Conservation (phyloP, 352 stramenopile genomes). For the Thalassiosira livingstoniorum region DNA sequence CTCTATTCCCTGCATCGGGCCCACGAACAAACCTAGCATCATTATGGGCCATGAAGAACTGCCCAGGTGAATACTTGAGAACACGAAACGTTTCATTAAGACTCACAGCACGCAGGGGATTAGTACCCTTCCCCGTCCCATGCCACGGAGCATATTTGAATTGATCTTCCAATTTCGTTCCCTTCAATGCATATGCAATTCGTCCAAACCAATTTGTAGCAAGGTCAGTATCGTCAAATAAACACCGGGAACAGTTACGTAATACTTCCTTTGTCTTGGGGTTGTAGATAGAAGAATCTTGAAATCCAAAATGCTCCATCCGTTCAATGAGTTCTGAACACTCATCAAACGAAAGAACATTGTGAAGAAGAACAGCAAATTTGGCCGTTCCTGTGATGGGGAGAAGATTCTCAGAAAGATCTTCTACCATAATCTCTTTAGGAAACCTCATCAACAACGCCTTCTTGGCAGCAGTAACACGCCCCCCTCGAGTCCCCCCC, state of each 20-base stretch:
- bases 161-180: slow-evolving; percentile 37
- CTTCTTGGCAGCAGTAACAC: neutral
- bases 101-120: slow-evolving; percentile 26
- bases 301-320: slow-evolving; percentile 51
- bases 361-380: slow-evolving; percentile 59
- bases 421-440: slow-evolving; percentile 42
- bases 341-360: slow-evolving; percentile 59
- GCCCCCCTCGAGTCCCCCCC: neutral
- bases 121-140: neutral
- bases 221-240: slow-evolving; percentile 42
- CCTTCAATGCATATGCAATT: slow-evolving; percentile 45
- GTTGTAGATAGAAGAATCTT: slow-evolving; percentile 56
- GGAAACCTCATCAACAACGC: slow-evolving; percentile 13
- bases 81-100: slow-evolving; percentile 65
- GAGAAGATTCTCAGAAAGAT: slow-evolving; percentile 38
- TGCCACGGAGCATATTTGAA: slow-evolving; percentile 40
- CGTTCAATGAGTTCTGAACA: slow-evolving; percentile 59
- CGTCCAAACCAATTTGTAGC: slow-evolving; percentile 51
- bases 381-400: slow-evolving; percentile 48
- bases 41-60: slow-evolving; percentile 64
- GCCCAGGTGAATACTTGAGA: slow-evolving; percentile 58
- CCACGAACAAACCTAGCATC: slow-evolving; percentile 49
- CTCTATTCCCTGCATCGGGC: slow-evolving; percentile 13
- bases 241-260: slow-evolving; percentile 47
- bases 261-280: slow-evolving; percentile 22